A percentile compares a stretch with the other conserved stretches of the same genome.
Conservation (phyloP, 805 yeast genomes). For the Hanseniaspora clermontiae region DNA sequence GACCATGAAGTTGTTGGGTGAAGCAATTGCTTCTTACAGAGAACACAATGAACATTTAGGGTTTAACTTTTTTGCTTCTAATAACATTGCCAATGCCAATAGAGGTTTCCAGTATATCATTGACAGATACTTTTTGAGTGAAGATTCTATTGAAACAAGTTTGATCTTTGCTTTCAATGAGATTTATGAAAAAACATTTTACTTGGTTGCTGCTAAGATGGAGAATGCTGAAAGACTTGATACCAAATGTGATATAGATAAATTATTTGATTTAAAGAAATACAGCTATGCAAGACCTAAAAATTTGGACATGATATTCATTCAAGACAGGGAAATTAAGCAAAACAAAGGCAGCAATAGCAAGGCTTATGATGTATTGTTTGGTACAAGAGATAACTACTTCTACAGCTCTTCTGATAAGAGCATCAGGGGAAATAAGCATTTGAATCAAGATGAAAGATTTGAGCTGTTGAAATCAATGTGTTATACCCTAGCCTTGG, state of each 20-base stretch:
- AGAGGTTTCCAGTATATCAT: conserved; percentile 24
- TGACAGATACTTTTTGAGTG: conserved; percentile 18
- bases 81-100: conserved; percentile 11
- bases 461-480: not conserved
- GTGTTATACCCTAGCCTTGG: conserved; percentile 18
- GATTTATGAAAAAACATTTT: conserved; percentile 2
- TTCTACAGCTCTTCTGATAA: not conserved
- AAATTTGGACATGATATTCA: not conserved
- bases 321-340: not conserved
- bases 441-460: not conserved
- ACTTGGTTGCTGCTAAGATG: conserved; percentile 4
- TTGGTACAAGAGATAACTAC: not conserved
- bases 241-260: not conserved
- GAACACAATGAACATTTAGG: conserved; percentile 15
- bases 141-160: conserved; percentile 15
- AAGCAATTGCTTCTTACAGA: conserved; percentile 20
- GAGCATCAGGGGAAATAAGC: not conserved
- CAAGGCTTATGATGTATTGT: not conserved
- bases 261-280: not conserved
- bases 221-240: not conserved
- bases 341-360: not conserved
- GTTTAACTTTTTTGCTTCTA: not conserved
- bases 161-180: conserved; percentile 2
- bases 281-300: not conserved
- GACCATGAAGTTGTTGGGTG: conserved; percentile 26